phyloP scores from a whole-genome alignment of 139 green algal species.

The Protoeuglena noctilucae region DNA sequence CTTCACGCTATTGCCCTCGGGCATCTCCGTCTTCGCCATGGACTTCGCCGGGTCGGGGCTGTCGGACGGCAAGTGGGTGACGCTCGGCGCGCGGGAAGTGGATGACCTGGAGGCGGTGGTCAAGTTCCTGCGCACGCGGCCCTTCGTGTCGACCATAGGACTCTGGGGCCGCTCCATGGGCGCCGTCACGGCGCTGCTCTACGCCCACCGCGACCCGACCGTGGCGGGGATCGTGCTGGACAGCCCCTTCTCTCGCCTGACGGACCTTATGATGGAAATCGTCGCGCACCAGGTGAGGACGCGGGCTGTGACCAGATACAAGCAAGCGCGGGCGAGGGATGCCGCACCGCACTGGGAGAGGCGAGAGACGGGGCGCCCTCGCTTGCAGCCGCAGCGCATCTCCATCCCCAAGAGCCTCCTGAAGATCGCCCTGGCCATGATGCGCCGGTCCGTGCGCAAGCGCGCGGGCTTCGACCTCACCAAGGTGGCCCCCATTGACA shows the following conservation, averaged over 20 bases:
- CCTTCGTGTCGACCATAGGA: conserved; percentile 47
- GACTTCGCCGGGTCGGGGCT: conserved; percentile 81
- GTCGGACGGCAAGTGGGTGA: conserved; percentile 78
- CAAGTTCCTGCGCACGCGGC: conserved; percentile 28
- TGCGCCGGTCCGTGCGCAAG: conserved; percentile 48
- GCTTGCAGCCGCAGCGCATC: too few species aligned
- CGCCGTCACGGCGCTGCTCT: conserved; percentile 78
- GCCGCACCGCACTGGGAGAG: not conserved
- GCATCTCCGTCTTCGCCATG: conserved; percentile 60
- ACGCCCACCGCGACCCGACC: conserved; percentile 30
- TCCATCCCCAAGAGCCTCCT: conserved; percentile 17
- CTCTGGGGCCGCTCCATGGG: conserved; percentile 94
- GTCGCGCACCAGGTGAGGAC: conserved; percentile 54
- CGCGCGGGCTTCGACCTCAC: conserved; percentile 64
- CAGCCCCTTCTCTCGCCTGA: conserved; percentile 72
- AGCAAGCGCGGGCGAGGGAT: too few species aligned
- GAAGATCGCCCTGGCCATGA: conserved; percentile 45
- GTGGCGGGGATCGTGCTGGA: conserved; percentile 63
- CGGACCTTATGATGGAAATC: conserved; percentile 78
- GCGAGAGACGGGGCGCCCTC: too few species aligned
- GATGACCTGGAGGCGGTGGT: conserved; percentile 60
- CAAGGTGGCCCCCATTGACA: conserved; percentile 25
- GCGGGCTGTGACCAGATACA: too few species aligned
- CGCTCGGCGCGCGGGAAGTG: conserved; percentile 64
- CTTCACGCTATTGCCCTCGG: conserved; percentile 45